Evolutionary conservation across 805 yeast genomes (phyloP).

Genomic region (Saturnispora saitoi): DNA sequence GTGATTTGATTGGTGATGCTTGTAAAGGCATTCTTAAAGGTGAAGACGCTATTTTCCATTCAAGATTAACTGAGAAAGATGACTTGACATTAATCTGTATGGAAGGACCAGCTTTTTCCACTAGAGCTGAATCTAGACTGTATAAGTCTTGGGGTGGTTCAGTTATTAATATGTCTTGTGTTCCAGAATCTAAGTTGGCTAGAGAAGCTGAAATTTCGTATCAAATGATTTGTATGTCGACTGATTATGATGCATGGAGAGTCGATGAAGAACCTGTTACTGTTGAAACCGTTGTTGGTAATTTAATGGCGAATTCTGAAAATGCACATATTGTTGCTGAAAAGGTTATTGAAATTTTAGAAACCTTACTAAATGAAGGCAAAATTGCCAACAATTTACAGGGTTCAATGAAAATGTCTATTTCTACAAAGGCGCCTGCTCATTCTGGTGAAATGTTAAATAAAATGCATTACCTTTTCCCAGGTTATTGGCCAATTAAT

Average conservation of each 20-base stretch:
- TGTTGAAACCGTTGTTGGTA: constrained; percentile 93
- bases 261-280: constrained; percentile 93
- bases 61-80: constrained; percentile 51
- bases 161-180: constrained; percentile 91
- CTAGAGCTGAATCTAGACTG: constrained; percentile 89
- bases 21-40: constrained; percentile 48
- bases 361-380: constrained; percentile 49
- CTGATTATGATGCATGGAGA: constrained; percentile 99
- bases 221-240: constrained; percentile 98
- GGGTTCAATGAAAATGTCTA: constrained; percentile 74
- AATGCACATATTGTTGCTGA: constrained; percentile 79
- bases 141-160: constrained; percentile 87
- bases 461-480: constrained; percentile 81
- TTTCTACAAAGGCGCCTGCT: constrained; percentile 68
- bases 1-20: constrained; percentile 52
- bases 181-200: constrained; percentile 97
- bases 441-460: constrained; percentile 64
- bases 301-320: constrained; percentile 75
- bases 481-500: constrained; percentile 71
- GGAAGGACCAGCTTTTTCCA: constrained; percentile 98
- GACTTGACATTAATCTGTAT: constrained; percentile 87
- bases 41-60: constrained; percentile 51
- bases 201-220: constrained; percentile 95
- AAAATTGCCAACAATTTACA: constrained; percentile 60
- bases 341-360: constrained; percentile 57